Evolutionary conservation across 495 filamentous ascomycete genomes (phyloP), one percentile per base, ranked within the genome.

Genomic region (Penicillium cataractarum): DNA sequence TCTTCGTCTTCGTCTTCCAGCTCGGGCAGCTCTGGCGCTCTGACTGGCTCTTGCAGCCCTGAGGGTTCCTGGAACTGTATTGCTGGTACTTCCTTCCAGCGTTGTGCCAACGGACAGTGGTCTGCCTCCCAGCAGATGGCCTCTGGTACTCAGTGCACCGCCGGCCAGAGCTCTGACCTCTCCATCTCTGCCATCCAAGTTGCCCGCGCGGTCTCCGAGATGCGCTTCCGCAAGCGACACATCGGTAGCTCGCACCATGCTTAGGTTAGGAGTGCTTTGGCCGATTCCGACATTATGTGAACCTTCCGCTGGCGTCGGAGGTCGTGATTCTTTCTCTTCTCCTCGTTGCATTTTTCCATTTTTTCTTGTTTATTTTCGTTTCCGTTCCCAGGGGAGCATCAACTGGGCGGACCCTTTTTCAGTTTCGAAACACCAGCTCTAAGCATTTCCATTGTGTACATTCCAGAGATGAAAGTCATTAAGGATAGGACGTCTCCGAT

Each of bases 91-190:
- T 77, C 80, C 17, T 91, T 80, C 73, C 78, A 81, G 63, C 80
- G 87, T 63, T 92, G 89, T 63, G 88, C 87, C 12, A 81, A 75
- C 26, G 88, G 89, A 7, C 57, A 70, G 33, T 90, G 88, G 89
- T 83, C 86, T 10, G 67, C 59, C 7, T 57, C 76, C 24, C 78
- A 85, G 57, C 66, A 74, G 33, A 75, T 90, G 77, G 82, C 88
- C 0, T 67, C 79, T 0, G 89, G 89, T 52, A 90, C 85, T 4
- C 67, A 71, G 33, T 92, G 89, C 76, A 80, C 64, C 21, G 49
- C 79, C 27, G 89, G 89, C 26, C 67, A 80, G 60, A 78, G 78
- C 58, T 62, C 65, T 4, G 67, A 71, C 3, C 75, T 92, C 29
- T 57, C 70, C 7, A 67, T 84, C 44, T 60, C 69, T 26, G 61